These are phyloP conservation scores for Annona squamosa DNA, from an alignment of 164 flowering plant species.

Conservation along the genomic window DNA sequence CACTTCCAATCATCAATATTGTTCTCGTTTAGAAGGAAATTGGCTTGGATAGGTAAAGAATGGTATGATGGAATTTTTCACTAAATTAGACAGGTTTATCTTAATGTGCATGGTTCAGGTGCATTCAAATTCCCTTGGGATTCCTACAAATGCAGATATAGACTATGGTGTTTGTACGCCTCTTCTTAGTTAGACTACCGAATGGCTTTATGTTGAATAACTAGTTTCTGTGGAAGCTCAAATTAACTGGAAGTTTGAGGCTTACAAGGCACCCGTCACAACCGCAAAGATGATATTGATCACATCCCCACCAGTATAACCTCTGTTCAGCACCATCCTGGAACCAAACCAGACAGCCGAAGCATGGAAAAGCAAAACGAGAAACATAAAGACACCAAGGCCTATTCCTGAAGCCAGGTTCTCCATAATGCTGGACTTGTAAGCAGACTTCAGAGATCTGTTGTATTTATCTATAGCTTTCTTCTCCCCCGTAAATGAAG, in stretches of 20 bases:
- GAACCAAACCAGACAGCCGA: constrained; percentile 44
- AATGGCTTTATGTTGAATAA: neutral
- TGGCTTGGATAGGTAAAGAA: too few species aligned
- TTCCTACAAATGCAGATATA: too few species aligned
- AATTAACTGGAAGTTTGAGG: neutral
- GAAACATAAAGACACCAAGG: constrained; percentile 26
- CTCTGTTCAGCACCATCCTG: constrained; percentile 32
- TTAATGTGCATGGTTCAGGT: neutral
- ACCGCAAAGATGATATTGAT: constrained; percentile 34
- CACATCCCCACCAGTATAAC: constrained; percentile 47
- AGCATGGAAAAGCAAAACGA: constrained; percentile 28
- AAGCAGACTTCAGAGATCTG: constrained; percentile 29
- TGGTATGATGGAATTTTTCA: too few species aligned
- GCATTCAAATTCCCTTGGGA: neutral
- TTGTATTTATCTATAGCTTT: constrained; percentile 34
- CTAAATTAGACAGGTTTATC: neutral
- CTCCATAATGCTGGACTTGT: constrained; percentile 32
- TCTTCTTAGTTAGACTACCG: neutral
- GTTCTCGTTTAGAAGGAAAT: too few species aligned
- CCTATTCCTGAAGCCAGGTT: constrained; percentile 37
- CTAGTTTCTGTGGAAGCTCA: neutral
- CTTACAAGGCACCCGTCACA: constrained; percentile 48
- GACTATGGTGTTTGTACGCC: too few species aligned
- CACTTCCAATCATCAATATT: neutral
- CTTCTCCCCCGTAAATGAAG: constrained; percentile 51